Conservation (phyloP, 441 rosid genomes). For the Brassica balearica region DNA sequence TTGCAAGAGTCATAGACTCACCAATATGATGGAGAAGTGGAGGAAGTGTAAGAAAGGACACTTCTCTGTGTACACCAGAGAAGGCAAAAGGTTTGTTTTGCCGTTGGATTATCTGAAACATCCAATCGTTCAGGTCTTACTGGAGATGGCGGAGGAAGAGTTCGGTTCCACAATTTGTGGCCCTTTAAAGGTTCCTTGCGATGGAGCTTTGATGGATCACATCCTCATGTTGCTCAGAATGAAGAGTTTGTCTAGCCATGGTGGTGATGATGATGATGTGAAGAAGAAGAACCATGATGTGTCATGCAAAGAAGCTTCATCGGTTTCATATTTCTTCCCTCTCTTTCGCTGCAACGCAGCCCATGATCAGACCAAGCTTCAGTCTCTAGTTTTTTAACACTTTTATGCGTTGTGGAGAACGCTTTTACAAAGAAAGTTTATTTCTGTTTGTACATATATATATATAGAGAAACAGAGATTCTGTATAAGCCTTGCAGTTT, state of each 20-base stretch:
- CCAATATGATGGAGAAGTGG: slow-evolving; percentile 47
- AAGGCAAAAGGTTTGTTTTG: slow-evolving; percentile 54
- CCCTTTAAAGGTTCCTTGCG: slow-evolving; percentile 59
- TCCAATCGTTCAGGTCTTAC: slow-evolving; percentile 50
- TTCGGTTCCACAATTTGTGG: slow-evolving; percentile 49
- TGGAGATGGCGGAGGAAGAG: slow-evolving; percentile 60
- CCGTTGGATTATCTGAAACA: slow-evolving; percentile 53
- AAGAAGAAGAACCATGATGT: slow-evolving; percentile 36
- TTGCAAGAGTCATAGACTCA: slow-evolving; percentile 34
- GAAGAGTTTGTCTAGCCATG: slow-evolving; percentile 36
- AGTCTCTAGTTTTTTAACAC: slow-evolving; percentile 42
- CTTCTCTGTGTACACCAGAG: slow-evolving; percentile 54
- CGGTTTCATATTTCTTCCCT: slow-evolving; percentile 47
- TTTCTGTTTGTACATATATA: slow-evolving; percentile 34
- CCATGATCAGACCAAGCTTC: slow-evolving; percentile 42
- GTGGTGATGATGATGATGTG: slow-evolving; percentile 32
- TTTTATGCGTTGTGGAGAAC: slow-evolving; percentile 26
- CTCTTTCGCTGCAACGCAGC: slow-evolving; percentile 40
- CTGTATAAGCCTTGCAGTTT: slow-evolving; percentile 21
- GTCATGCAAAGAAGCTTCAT: slow-evolving; percentile 47
- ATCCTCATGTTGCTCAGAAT: slow-evolving; percentile 48
- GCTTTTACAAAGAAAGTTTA: slow-evolving; percentile 21
- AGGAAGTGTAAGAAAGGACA: slow-evolving; percentile 54
- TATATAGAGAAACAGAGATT: slow-evolving; percentile 29
- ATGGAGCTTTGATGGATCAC: slow-evolving; percentile 50